Conservation (phyloP, 345 rosid genomes). For the Pugionium dolabratum region DNA sequence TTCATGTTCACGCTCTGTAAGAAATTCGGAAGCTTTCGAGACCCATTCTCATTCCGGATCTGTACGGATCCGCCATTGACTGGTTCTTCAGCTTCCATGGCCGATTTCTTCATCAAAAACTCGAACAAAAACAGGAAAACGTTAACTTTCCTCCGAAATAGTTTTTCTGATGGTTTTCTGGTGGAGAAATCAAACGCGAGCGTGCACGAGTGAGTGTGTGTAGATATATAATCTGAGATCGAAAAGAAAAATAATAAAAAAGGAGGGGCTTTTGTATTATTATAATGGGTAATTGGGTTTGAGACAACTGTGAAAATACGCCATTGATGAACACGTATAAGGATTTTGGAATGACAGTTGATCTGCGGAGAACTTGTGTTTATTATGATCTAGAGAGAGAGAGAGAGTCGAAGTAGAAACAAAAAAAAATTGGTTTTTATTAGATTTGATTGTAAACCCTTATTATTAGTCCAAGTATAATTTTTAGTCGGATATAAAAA, state of each 20-base stretch:
- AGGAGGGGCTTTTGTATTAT: background rate
- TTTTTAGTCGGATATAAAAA: too few relatives aligned
- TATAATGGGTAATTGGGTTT: conserved; percentile 22
- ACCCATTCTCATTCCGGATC: conserved; percentile 51
- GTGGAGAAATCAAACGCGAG: too few relatives aligned
- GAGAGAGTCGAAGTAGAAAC: background rate
- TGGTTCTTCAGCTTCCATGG: conserved; percentile 44
- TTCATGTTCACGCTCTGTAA: conserved; percentile 83
- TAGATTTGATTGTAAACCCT: too few relatives aligned
- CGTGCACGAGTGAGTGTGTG: background rate
- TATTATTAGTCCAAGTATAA: too few relatives aligned
- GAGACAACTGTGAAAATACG: conserved; percentile 16
- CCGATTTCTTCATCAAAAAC: background rate
- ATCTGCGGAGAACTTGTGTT: conserved; percentile 13
- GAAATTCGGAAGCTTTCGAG: conserved; percentile 74
- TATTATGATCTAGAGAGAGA: conserved; percentile 6
- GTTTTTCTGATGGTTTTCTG: too few relatives aligned
- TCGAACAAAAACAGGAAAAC: background rate
- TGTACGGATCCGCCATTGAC: conserved; percentile 54
- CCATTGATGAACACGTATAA: conserved; percentile 37
- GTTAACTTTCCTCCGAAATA: background rate
- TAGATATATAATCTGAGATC: background rate
- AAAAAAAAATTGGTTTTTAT: background rate
- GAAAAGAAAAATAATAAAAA: background rate
- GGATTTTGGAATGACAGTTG: conserved; percentile 11